These are phyloP conservation scores for Aspergillus clavatus DNA, from an alignment of 2,329 filamentous ascomycete genomes.

Conservation along the genomic window DNA sequence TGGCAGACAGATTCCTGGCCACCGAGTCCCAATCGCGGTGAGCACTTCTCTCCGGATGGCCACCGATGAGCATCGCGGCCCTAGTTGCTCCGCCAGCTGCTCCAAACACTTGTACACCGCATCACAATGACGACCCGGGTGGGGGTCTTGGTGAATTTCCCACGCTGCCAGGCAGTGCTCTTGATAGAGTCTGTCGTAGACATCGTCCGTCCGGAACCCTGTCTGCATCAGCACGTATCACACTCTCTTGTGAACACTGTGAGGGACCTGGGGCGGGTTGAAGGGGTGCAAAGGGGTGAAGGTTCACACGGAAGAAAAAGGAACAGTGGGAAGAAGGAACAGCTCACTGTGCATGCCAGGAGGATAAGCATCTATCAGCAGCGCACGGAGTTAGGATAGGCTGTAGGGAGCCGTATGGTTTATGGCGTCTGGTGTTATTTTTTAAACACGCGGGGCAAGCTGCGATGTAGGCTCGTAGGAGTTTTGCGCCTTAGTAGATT, in stretches of 20 bases:
- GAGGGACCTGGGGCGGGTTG: too few species aligned
- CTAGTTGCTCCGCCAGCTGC: not conserved
- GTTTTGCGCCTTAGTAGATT: too few species aligned
- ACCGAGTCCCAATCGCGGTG: not conserved
- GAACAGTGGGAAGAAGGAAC: too few species aligned
- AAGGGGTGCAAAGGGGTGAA: too few species aligned
- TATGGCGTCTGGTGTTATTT: too few species aligned
- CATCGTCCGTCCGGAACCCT: constrained; percentile 4
- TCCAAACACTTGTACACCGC: constrained; percentile 1
- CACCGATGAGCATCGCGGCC: not conserved
- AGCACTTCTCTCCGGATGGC: not conserved
- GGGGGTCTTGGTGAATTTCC: not conserved
- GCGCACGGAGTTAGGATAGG: too few species aligned
- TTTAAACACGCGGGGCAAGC: too few species aligned
- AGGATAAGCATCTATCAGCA: constrained; percentile 20
- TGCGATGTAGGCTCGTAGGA: too few species aligned
- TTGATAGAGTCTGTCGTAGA: constrained; percentile 5
- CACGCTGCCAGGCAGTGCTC: constrained; percentile 1
- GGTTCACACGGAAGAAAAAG: too few species aligned
- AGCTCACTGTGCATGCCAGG: constrained; percentile 18
- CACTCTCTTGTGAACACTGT: not conserved
- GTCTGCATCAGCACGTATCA: constrained; percentile 1
- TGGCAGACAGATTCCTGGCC: not conserved
- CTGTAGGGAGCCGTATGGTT: too few species aligned
- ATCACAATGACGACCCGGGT: not conserved